A percentile compares a stretch with the other conserved stretches of the same genome.
These are phyloP conservation scores for Tremellales sp. DNA, from an alignment of 1,284 basidiomycete species.

Conservation along the genomic window DNA sequence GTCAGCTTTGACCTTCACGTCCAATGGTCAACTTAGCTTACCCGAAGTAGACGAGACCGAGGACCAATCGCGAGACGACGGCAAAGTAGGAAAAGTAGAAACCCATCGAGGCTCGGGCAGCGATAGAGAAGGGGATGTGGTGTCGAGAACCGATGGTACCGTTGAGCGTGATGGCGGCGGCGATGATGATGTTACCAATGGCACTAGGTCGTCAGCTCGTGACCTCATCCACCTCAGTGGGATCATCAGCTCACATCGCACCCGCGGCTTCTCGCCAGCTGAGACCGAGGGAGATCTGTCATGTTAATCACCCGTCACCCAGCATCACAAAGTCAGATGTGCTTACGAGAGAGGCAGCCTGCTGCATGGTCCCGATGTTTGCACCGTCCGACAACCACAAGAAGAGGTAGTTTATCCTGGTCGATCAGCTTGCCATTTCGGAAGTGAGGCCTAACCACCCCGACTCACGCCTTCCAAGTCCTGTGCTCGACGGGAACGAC, in stretches of 20 bases:
- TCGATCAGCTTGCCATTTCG: background rate
- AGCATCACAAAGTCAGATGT: too few relatives aligned
- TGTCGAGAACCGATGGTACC: constrained; percentile 68
- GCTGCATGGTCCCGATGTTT: constrained; percentile 39
- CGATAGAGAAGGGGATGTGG: constrained; percentile 65
- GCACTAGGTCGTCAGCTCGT: constrained; percentile 19
- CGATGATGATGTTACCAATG: constrained; percentile 41
- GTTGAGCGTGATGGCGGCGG: constrained; percentile 49
- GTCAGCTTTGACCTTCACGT: background rate
- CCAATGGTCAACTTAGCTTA: constrained; percentile 18
- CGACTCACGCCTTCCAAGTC: constrained; percentile 37
- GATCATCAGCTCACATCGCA: constrained; percentile 24
- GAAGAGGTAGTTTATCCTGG: constrained; percentile 38
- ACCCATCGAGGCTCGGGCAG: constrained; percentile 71
- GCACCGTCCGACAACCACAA: constrained; percentile 38
- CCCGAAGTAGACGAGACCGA: constrained; percentile 70
- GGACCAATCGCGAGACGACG: constrained; percentile 65
- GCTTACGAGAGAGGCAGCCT: constrained; percentile 26
- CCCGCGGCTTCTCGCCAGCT: constrained; percentile 36
- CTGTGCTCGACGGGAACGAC: constrained; percentile 35
- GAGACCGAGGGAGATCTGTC: constrained; percentile 28
- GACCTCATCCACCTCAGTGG: background rate
- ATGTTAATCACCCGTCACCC: too few relatives aligned
- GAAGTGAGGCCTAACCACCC: background rate
- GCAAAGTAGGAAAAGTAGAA: constrained; percentile 58